These are phyloP conservation scores for Rosa persica DNA, from an alignment of 306 rosid species.

Conservation along the genomic window DNA sequence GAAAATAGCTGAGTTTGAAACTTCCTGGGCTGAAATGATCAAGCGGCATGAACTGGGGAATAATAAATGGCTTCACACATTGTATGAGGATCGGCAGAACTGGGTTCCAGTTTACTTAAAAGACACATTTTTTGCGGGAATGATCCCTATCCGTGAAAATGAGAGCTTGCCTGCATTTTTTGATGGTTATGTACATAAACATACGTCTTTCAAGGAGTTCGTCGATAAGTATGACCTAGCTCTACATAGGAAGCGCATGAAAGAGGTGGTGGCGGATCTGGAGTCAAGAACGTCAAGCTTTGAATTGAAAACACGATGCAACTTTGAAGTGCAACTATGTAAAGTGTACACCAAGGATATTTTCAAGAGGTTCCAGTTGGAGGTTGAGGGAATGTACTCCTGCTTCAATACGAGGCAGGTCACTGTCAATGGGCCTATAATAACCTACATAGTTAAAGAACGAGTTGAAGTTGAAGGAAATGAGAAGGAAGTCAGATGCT, in stretches of 20 bases:
- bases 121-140: conserved; percentile 62
- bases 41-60: conserved; percentile 48
- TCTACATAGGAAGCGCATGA: conserved; percentile 61
- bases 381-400: conserved; percentile 72
- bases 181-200: conserved; percentile 73
- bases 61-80: conserved; percentile 63
- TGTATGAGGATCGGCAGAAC: conserved; percentile 52
- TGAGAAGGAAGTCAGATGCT: conserved; percentile 52
- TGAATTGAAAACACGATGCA: conserved; percentile 53
- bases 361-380: conserved; percentile 56
- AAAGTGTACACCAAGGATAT: conserved; percentile 61
- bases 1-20: conserved; percentile 70
- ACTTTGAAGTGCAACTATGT: conserved; percentile 61
- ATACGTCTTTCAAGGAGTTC: conserved; percentile 72
- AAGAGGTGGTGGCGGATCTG: conserved; percentile 54
- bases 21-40: conserved; percentile 63
- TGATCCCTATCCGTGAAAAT: conserved; percentile 47
- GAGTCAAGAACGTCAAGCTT: conserved; percentile 47
- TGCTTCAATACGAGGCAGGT: conserved; percentile 78
- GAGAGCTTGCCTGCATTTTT: conserved; percentile 58
- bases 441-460: conserved; percentile 70
- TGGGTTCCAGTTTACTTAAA: conserved; percentile 81
- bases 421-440: conserved; percentile 56
- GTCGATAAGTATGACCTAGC: conserved; percentile 76
- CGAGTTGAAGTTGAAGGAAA: conserved; percentile 53